Percentiles rank a stretch among this genome's conserved stretches.
Evolutionary conservation across 2,329 filamentous ascomycete species (phyloP).

Genomic region (Monosporascus sp.): DNA sequence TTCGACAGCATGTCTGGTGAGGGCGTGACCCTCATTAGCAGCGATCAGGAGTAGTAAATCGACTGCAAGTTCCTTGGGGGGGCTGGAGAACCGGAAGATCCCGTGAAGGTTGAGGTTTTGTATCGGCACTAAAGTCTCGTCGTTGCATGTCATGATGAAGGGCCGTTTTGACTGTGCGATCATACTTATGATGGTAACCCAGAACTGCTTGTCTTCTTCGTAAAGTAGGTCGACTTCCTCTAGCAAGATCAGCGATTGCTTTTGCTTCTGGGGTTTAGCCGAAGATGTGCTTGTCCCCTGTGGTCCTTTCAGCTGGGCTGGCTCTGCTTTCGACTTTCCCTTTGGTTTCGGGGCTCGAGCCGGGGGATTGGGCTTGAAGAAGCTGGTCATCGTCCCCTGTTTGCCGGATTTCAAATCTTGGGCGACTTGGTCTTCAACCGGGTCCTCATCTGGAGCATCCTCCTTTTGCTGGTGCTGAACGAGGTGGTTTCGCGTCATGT

Average conservation of each 20-base stretch:
- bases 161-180: constrained; percentile 83
- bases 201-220: constrained; percentile 94
- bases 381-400: constrained; percentile 74
- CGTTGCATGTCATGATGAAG: constrained; percentile 91
- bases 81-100: constrained; percentile 69
- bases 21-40: constrained; percentile 80
- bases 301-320: constrained; percentile 17
- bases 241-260: constrained; percentile 88
- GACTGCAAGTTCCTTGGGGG: constrained; percentile 62
- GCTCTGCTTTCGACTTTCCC: constrained; percentile 23
- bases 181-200: constrained; percentile 72
- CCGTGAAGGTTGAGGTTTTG: constrained; percentile 74
- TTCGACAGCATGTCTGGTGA: constrained; percentile 62
- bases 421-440: constrained; percentile 41
- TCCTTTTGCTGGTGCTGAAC: constrained; percentile 52
- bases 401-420: constrained; percentile 61
- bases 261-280: constrained; percentile 51
- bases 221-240: constrained; percentile 94
- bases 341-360: constrained; percentile 10
- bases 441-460: constrained; percentile 23
- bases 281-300: constrained; percentile 28
- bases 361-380: constrained; percentile 60
- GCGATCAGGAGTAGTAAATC: constrained; percentile 80
- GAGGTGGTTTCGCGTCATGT: constrained; percentile 95
- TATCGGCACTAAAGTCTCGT: constrained; percentile 76